Conservation (phyloP, 441 rosid genomes). For the California macrophylla region DNA sequence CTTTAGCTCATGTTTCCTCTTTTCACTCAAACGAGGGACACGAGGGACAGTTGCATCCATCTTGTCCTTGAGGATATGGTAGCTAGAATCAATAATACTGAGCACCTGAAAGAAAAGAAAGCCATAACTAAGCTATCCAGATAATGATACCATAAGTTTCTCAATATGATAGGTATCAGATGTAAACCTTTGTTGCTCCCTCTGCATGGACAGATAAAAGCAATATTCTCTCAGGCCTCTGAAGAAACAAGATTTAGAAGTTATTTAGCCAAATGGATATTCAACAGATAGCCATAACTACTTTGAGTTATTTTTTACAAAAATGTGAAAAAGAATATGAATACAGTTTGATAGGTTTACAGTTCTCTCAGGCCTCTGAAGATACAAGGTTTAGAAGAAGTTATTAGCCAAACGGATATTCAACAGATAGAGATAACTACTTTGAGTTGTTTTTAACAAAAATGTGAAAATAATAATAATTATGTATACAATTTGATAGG, state of each 20-base stretch:
- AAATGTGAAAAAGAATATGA: neutral
- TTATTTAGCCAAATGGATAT: neutral
- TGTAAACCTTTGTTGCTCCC: constrained; percentile 82
- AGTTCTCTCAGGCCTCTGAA: no score
- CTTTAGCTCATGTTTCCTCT: constrained; percentile 44
- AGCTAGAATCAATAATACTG: constrained; percentile 69
- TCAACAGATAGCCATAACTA: neutral
- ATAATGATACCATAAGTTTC: constrained; percentile 10
- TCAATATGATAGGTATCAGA: constrained; percentile 13
- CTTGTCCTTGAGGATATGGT: constrained; percentile 48
- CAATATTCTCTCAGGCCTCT: constrained; percentile 85
- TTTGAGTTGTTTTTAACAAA: neutral
- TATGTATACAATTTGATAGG: neutral
- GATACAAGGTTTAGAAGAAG: no score
- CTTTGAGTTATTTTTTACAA: neutral
- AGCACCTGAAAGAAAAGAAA: constrained; percentile 52
- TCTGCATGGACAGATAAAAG: constrained; percentile 63
- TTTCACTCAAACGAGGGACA: constrained; percentile 28
- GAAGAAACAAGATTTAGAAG: constrained; percentile 20
- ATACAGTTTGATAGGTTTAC: neutral
- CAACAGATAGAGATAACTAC: no score
- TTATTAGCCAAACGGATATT: no score
- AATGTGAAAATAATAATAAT: neutral
- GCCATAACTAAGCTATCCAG: constrained; percentile 12
- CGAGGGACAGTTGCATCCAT: constrained; percentile 30